These are phyloP conservation scores for Teunomyces funiuensis DNA, from an alignment of 805 yeast genomes.

Conservation along the genomic window DNA sequence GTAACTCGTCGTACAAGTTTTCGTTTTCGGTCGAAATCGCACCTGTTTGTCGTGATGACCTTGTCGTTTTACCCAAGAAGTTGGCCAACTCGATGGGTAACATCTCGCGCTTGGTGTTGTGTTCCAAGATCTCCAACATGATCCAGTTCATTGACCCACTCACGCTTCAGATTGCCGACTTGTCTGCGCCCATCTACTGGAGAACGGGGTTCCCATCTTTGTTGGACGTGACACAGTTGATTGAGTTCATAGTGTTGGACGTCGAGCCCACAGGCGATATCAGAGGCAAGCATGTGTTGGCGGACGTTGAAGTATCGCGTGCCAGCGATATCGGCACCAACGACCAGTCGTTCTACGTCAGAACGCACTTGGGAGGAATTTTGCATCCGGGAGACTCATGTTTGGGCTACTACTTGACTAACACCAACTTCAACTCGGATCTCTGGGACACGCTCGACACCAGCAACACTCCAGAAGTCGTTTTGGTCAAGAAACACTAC, in stretches of 20 bases:
- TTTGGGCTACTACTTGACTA: constrained; percentile 83
- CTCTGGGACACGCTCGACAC: constrained; percentile 70
- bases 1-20: constrained; percentile 84
- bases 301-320: constrained; percentile 90
- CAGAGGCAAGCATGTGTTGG: constrained; percentile 75
- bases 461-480: constrained; percentile 76
- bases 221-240: constrained; percentile 70
- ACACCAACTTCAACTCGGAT: constrained; percentile 86
- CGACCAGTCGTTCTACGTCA: constrained; percentile 76
- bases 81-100: constrained; percentile 82
- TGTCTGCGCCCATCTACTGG: constrained; percentile 75
- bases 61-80: constrained; percentile 86
- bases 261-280: constrained; percentile 88
- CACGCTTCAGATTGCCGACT: constrained; percentile 75
- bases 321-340: constrained; percentile 84
- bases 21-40: constrained; percentile 91
- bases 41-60: constrained; percentile 95
- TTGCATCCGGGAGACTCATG: constrained; percentile 96
- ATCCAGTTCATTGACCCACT: constrained; percentile 85
- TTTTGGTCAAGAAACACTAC: constrained; percentile 85
- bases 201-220: constrained; percentile 76
- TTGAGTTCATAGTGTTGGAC: constrained; percentile 87
- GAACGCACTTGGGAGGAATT: constrained; percentile 92
- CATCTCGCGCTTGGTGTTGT: constrained; percentile 76
- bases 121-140: constrained; percentile 80